These are phyloP conservation scores for Chondrus crispus DNA, from an alignment of 23 red algal genomes.

Conservation along the genomic window DNA sequence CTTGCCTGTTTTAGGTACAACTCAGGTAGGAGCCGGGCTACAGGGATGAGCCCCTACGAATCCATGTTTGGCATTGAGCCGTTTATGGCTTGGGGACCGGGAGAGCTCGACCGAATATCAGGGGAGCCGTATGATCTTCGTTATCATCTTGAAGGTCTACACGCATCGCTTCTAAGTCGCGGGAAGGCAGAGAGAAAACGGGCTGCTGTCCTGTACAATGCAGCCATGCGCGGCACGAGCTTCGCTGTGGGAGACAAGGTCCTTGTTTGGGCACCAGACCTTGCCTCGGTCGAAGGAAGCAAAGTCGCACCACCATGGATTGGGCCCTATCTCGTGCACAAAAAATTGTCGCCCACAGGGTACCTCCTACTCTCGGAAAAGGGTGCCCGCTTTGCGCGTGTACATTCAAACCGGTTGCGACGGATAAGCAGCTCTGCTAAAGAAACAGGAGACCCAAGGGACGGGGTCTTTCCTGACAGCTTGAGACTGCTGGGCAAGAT, in stretches of 20 bases:
- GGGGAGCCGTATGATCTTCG: neutral
- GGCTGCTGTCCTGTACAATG: neutral
- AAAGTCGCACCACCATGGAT: neutral
- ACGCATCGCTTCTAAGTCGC: neutral
- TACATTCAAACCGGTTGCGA: neutral
- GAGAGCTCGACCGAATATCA: neutral
- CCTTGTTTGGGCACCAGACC: neutral
- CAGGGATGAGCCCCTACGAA: neutral
- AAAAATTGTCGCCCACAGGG: neutral
- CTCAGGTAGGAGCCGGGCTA: neutral
- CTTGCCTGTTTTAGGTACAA: conserved; percentile 8
- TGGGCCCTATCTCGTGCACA: neutral
- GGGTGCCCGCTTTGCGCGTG: neutral
- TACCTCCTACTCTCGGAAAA: neutral
- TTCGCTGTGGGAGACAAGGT: neutral
- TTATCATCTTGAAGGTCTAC: neutral
- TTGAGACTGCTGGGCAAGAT: neutral
- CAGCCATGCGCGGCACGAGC: neutral
- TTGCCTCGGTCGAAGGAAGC: neutral
- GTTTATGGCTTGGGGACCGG: neutral
- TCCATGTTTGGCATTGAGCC: neutral
- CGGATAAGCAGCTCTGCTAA: neutral
- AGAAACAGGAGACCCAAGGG: neutral
- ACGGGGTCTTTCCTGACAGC: neutral
- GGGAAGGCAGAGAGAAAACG: neutral